A percentile compares a stretch with the other conserved stretches of the same genome.
phyloP scores from a whole-genome alignment of 148 eudicot genomes.

The Camellia sinensis region DNA sequence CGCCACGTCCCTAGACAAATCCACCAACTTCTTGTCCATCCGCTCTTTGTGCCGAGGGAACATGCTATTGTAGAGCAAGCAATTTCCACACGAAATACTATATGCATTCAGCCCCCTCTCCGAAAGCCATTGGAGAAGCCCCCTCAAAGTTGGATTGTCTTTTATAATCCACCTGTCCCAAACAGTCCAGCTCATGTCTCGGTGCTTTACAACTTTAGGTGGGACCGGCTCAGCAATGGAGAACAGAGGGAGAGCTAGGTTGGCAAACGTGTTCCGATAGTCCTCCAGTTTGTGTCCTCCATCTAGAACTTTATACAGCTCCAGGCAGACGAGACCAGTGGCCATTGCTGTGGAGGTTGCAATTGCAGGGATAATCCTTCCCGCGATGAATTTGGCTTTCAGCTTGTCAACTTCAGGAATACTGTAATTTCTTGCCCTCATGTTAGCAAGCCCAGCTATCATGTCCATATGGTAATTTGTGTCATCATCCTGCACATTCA shows the following conservation, averaged over 20 bases:
- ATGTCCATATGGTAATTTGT: slow-evolving; percentile 91
- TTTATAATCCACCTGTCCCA: slow-evolving; percentile 85
- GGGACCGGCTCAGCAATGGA: slow-evolving; percentile 91
- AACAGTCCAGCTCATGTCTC: slow-evolving; percentile 78
- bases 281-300: slow-evolving; percentile 76
- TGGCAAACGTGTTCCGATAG: slow-evolving; percentile 83
- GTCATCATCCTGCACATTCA: slow-evolving; percentile 71
- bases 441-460: slow-evolving; percentile 78
- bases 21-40: slow-evolving; percentile 72
- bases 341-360: slow-evolving; percentile 91
- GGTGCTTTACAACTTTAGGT: slow-evolving; percentile 73
- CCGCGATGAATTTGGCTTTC: slow-evolving; percentile 88
- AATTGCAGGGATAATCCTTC: slow-evolving; percentile 91
- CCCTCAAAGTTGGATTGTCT: slow-evolving; percentile 64
- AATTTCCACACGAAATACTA: slow-evolving; percentile 79
- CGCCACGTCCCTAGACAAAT: slow-evolving; percentile 75
- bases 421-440: slow-evolving; percentile 91
- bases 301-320: slow-evolving; percentile 79
- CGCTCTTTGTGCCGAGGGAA: slow-evolving; percentile 76
- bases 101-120: slow-evolving; percentile 73
- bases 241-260: slow-evolving; percentile 83
- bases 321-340: slow-evolving; percentile 90
- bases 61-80: slow-evolving; percentile 76
- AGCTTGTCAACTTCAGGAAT: slow-evolving; percentile 92
- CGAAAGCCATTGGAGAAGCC: slow-evolving; percentile 60